Evolutionary conservation across 169 alveolate species (phyloP), one percentile per base, ranked within the genome.

Genomic region (Toxoplasma gondii): DNA sequence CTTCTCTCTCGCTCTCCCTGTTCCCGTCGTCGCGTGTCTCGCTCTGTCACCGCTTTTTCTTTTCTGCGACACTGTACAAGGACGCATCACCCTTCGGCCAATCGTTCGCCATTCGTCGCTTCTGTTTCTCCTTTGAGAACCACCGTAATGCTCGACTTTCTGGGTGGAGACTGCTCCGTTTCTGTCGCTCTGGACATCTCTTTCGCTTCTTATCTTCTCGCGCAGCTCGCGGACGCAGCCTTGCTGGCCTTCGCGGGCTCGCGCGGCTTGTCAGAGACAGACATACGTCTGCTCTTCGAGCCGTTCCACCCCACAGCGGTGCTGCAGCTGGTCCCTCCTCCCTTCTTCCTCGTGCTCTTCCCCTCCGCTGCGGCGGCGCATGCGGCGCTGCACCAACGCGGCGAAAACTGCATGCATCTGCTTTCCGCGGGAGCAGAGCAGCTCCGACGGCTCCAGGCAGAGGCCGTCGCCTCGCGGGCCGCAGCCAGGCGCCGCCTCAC

Each of bases 361-460:
- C 90, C 90, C 67, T 82, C 90, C n/a, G 67, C 64, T 7, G 90
- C 90, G 31, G 90, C 90, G 58, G 90, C 90, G 41, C 44, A 82
- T 7, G 90, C 90, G 1, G 90, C 90, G 31, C 69, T 82, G 43
- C 4, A 39, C 1, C 90, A 82, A 38, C 34, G 90, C 1, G 39
- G 90, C 64, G 90, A 82, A 38, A 22, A 31, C 2, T 36, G 58
- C 38, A 24, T 17, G 31, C 64, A 39, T 24, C 90, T 82, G 53
- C 67, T 82, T 16, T 16, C 90, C 34, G 16, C 90, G 27, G 90
- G 90, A 1, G 67, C 27, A 36, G 67, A 36, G 90, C 90, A 82
- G 90, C 90, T 41, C 54, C 64, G 53, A 36, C 34, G 29, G 43
- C 54, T 43, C 17, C 69, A 38, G 64, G 90, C 90, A 36, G 22